Evolutionary conservation across 2,329 filamentous ascomycete species (phyloP), one percentile per base, ranked within the genome.

Genomic region (Exophiala phaeomuriformis): DNA sequence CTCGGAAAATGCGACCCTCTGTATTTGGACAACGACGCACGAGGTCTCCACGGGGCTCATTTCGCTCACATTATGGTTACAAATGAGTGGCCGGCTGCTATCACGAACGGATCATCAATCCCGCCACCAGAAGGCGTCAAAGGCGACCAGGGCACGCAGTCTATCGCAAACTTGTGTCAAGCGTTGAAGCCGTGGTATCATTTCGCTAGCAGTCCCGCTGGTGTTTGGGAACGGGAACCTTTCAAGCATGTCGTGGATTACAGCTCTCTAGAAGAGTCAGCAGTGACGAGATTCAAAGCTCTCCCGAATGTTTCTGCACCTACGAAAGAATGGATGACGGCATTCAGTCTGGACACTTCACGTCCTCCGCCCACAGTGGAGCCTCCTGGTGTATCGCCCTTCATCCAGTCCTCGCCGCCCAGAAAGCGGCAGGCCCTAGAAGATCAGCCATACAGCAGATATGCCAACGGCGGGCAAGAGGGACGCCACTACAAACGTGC

Each of bases 111-210:
- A 4, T 90, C 90, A 2, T 83, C 81, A 42, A 76, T 83, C 2
- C 64, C 75, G 2, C 68, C 85, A n/a, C 74, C 79, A 3, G 77
- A 80, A 7, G 74, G 76, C 3, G 7, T 62, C 2, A 40, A 58
- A 10, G 68, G 74, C n/a, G 74, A 83, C 0, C 63, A 73, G 27
- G 77, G 79, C 52, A 80, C 81, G n/a, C 77, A 83, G 49, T 81
- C 83, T 51, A 75, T 97, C 40, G 82, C 90, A 4, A 86, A 94
- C 55, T 77, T 98, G 7, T 91, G 86, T 64, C 77, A 83, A 2
- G 72, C 81, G 0, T 71, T 98, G 19, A 93, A 90, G 67, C 93
- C 93, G n/a, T 83, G 88, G 30, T 98, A 98, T 66, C 90, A 97
- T 68, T 84, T 97, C 64, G 83, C 88, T 1, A 76, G 80, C 2